These are phyloP conservation scores for Flaveria trinervia DNA, from an alignment of 129 eudicot genomes.

Conservation along the genomic window DNA sequence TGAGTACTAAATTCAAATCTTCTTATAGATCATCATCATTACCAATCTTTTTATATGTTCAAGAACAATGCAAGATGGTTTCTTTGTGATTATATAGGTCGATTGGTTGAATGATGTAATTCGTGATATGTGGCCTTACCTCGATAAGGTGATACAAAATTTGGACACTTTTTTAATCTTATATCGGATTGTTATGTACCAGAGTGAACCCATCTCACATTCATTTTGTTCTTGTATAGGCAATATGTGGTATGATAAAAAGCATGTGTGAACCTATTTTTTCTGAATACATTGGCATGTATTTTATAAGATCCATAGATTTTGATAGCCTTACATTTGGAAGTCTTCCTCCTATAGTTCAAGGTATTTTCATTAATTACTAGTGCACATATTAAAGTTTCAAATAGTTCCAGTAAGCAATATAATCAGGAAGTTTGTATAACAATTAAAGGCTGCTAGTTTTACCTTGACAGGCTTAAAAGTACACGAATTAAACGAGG, in stretches of 20 bases:
- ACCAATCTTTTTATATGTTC: not conserved
- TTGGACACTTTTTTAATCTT: not conserved
- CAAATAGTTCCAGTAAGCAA: not conserved
- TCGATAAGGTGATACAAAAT: slow-evolving; percentile 60
- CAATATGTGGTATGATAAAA: slow-evolving; percentile 58
- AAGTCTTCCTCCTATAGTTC: slow-evolving; percentile 67
- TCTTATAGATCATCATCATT: not conserved
- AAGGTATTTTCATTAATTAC: slow-evolving; percentile 44
- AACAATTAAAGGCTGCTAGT: slow-evolving; percentile 6
- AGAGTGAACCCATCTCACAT: not conserved
- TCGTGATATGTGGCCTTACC: slow-evolving; percentile 73
- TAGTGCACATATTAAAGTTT: not conserved
- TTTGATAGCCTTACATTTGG: slow-evolving; percentile 77
- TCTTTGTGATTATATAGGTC: slow-evolving; percentile 40
- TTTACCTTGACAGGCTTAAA: slow-evolving; percentile 53
- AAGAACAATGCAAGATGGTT: slow-evolving; percentile 21
- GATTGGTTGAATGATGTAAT: slow-evolving; percentile 69
- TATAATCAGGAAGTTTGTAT: not conserved
- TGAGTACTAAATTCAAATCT: slow-evolving; percentile 31
- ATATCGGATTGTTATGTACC: not conserved
- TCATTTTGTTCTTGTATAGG: slow-evolving; percentile 41
- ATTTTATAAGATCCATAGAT: slow-evolving; percentile 52
- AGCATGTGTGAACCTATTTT: slow-evolving; percentile 54
- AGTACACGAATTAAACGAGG: slow-evolving; percentile 57
- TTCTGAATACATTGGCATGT: slow-evolving; percentile 63